Percentiles rank a stretch among this genome's conserved stretches.
These are phyloP conservation scores for Fonsecaea pugnacius DNA, from an alignment of 2,329 filamentous ascomycete genomes.

Conservation along the genomic window DNA sequence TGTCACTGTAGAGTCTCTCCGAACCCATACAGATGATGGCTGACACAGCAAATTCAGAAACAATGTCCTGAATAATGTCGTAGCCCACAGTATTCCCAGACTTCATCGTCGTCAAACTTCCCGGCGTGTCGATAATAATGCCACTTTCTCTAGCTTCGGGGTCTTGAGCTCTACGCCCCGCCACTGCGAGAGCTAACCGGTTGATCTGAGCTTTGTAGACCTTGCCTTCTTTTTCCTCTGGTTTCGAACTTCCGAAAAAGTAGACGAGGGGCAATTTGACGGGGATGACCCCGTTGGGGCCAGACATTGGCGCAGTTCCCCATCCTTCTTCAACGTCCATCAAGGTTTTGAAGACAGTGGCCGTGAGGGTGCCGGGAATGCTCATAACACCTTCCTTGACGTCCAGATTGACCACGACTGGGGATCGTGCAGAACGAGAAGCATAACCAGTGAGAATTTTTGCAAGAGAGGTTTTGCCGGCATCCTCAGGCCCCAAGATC, in stretches of 20 bases:
- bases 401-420: conserved; percentile 82
- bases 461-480: conserved; percentile 81
- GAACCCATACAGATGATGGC: conserved; percentile 82
- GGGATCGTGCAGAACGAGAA: conserved; percentile 72
- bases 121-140: conserved; percentile 83
- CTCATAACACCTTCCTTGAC: conserved; percentile 77
- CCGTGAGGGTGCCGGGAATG: conserved; percentile 79
- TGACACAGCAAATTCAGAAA: conserved; percentile 74
- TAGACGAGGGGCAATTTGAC: conserved; percentile 93
- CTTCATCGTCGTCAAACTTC: conserved; percentile 61
- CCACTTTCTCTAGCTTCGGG: conserved; percentile 71
- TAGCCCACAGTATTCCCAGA: conserved; percentile 63
- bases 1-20: conserved; percentile 73
- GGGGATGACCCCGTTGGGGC: conserved; percentile 76
- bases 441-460: conserved; percentile 81
- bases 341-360: conserved; percentile 82
- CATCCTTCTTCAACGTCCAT: conserved; percentile 88
- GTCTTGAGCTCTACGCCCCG: conserved; percentile 77
- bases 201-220: conserved; percentile 76
- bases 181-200: conserved; percentile 76
- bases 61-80: conserved; percentile 80
- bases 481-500: conserved; percentile 75
- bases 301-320: conserved; percentile 88
- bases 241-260: conserved; percentile 70
- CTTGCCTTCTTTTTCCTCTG: conserved; percentile 68